Evolutionary conservation across 2,329 filamentous ascomycete genomes (phyloP), one percentile per base, ranked within the genome.

Genomic region (Monilinia fructicola): DNA sequence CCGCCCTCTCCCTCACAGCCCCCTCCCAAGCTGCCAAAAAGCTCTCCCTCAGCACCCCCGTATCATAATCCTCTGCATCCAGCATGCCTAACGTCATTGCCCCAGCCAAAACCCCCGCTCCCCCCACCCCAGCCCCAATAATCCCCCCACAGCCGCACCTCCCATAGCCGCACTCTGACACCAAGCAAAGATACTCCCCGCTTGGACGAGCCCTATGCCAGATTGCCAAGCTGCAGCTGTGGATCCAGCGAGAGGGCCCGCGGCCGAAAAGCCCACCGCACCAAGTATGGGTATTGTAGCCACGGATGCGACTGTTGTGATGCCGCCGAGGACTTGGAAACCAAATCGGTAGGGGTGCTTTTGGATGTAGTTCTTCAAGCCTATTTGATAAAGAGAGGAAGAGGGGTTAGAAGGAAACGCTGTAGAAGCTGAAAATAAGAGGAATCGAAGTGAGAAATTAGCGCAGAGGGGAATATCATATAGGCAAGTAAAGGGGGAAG

Each of bases 121-220:
- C 48, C 2, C 60, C 48, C 3, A 63, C 60, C 5, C 60, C 60
- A 4, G 48, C 48, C 1, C 60, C 60, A 10, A 63, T 42, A 40
- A 63, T 16, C 16, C 60, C 60, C 48, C 48, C 9, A 54, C 31
- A 18, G 60, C 60, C 23, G 60, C 60, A 4, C 60, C 60, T n/a
- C 60, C 60, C 60, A 63, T 63, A 0, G 48, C 48, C 6, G 3
- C 16, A 58, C 74, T 75, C 65, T 75, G 73, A 68, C 72, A 75
- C 73, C 72, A 76, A 7, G 74, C 70, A 60, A 75, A 76, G 0
- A 75, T 28, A 54, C 73, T 74, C 0, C 73, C 74, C 14, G 68
- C 73, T 65, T 76, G 63, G 11, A 75, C 69, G 12, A 71, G 14
- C 28, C 74, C 73, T 21, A 74, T 67, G 16, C 69, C 64, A 7